Base-by-base conservation (phyloP, 495 filamentous ascomycete species). In the Trichoderma asperelloides region DNA sequence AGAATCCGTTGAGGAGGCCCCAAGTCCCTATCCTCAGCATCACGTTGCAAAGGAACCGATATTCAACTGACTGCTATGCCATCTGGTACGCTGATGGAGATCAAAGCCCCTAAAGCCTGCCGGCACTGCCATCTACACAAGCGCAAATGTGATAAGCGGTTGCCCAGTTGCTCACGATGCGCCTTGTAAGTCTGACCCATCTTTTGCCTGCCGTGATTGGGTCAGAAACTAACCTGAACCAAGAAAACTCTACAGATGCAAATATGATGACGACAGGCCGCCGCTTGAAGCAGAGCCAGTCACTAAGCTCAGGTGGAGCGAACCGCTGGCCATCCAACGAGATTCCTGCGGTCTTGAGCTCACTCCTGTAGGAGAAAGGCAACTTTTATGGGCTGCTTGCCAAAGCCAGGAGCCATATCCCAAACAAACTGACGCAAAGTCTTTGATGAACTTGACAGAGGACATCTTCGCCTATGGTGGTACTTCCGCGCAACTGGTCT, bases 391-490 rank as follows among this genome's bases (percentile, higher is more conserved):
- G 55, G 9, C 55, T 6, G 23, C 25, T 18, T 60, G 23, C 13
- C 23, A 30, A 27, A 25, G 16, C 16, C 49, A 21, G 16, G 23
- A 30, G 27, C 21, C 55, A 60, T 16, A 13, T 12, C 4, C 15
- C 7, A 11, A 12, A 28, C 23, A 27, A 1, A 9, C 16, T 25
- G 55, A 30, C n/a, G 2, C 55, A 23, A 60, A 60, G 12, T 1
- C 1, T 15, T 28, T 60, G 55, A 60, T 60, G 25, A 30, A 16
- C 23, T 11, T 60, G 11, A 25, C 27, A 23, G 27, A 60, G 21
- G 55, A 60, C 55, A 60, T 60, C 55, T 60, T 60, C 25, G 11
- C 25, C 55, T 60, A 60, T 6, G 55, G 55, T 25, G 55, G 55
- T 3, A 60, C 55, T 60, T 60, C 55, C 55, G 23, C 27, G 55